A percentile compares a stretch with the other conserved stretches of the same genome.
These are phyloP conservation scores for Nitzschia sp. DNA, from an alignment of 108 stramenopile genomes.

Conservation along the genomic window DNA sequence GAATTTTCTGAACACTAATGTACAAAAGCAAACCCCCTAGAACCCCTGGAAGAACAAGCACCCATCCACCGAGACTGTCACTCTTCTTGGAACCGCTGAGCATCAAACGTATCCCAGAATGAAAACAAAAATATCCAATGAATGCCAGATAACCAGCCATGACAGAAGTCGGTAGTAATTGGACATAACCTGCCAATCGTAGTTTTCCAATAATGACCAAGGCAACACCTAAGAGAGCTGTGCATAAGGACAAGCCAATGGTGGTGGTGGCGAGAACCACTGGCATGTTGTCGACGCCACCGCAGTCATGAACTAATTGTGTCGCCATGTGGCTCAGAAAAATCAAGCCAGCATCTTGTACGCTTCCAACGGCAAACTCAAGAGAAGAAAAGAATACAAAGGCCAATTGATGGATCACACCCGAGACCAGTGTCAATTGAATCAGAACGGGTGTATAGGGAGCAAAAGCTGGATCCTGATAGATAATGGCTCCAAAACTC, in stretches of 20 bases:
- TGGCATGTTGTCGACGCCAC: constrained; percentile 44
- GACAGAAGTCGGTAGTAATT: constrained; percentile 90
- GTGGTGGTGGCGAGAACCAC: constrained; percentile 73
- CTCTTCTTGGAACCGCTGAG: constrained; percentile 37
- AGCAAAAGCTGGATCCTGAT: constrained; percentile 72
- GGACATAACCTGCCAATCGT: constrained; percentile 85
- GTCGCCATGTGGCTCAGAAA: constrained; percentile 90
- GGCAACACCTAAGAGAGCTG: constrained; percentile 80
- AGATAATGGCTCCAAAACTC: constrained; percentile 88
- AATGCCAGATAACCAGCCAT: constrained; percentile 97
- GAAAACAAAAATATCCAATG: constrained; percentile 96
- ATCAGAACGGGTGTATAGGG: constrained; percentile 80
- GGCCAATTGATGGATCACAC: constrained; percentile 89
- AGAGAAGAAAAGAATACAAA: constrained; percentile 82
- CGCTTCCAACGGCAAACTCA: constrained; percentile 94
- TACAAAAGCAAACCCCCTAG: constrained; percentile 78
- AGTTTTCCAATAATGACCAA: constrained; percentile 83
- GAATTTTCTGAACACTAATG: constrained; percentile 58
- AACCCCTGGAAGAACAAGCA: constrained; percentile 78
- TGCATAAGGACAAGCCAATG: constrained; percentile 72
- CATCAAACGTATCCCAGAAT: constrained; percentile 88
- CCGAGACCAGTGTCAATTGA: constrained; percentile 77
- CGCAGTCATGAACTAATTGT: constrained; percentile 62
- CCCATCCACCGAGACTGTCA: constrained; percentile 47
- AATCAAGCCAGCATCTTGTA: constrained; percentile 98